Evolutionary conservation across 805 yeast species (phyloP), one percentile per base, ranked within the genome.

Genomic region (Sugiyamaella valdiviana): DNA sequence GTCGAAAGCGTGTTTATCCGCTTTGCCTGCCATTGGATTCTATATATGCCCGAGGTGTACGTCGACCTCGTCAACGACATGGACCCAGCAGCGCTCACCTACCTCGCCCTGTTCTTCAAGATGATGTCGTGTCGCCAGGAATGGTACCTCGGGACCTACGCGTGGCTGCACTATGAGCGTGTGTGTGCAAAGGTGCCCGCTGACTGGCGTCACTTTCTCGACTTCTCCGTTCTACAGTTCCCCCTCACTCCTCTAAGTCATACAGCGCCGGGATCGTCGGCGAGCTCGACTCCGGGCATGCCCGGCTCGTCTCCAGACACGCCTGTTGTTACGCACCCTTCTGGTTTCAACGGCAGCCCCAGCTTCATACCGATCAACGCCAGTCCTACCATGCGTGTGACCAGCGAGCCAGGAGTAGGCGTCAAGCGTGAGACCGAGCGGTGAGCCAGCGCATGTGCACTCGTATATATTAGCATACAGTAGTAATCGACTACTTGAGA

Each of bases 111-210:
- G 2, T 45, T 39, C 14, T 45, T 45, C 26, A 19, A 35, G 17
- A 21, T 39, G 21, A n/a, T 45, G 44, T 45, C 48, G 16, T 39
- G 44, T 40, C 19, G 21, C 36, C 37, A 37, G 16, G 42, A 37
- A 14, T 45, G 48, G 48, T 45, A 20, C 36, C 21, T 36, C 9
- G 48, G 48, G 5, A 24, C 15, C 19, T 45, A 45, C 23, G n/a
- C 48, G 7, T 45, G 48, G 48, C 40, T 37, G 20, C 48, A 45
- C 23, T 39, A 45, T 45, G 15, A 22, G 17, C 36, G 48, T 14
- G 26, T 45, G 15, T 15, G 26, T 16, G 39, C 23, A 2, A 45
- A 45, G 17, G 17, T 45, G 12, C 43, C 43, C 6, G 21, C 36
- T 2, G 29, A 21, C 39, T 19, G 39, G 21, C 19, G n/a, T 7